Evolutionary conservation across 345 rosid genomes (phyloP).

Genomic region (Arabidopsis suecica): DNA sequence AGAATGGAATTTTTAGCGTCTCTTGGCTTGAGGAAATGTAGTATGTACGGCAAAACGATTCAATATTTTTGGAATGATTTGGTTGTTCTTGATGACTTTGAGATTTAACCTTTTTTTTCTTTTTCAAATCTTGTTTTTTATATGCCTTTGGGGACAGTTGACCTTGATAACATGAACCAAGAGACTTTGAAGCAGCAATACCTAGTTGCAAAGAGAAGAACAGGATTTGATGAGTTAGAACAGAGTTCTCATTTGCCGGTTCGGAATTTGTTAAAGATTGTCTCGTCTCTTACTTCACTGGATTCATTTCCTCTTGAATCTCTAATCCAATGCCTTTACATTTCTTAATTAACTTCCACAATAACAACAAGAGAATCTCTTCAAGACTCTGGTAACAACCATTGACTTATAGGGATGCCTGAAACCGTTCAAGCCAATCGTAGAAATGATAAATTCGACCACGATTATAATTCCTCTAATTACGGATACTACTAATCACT

Average conservation of each 20-base stretch:
- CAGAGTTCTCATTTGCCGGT: too few species aligned
- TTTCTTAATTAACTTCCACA: conserved; percentile 21
- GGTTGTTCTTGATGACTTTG: conserved; percentile 4
- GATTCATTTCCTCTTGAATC: too few species aligned
- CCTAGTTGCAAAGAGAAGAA: conserved; percentile 37
- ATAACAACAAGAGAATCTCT: conserved; percentile 53
- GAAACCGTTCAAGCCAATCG: neutral
- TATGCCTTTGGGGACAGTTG: conserved; percentile 44
- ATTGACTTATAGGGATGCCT: too few species aligned
- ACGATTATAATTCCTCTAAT: neutral
- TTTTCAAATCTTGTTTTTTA: neutral
- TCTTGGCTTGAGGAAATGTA: conserved; percentile 67
- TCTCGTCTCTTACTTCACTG: neutral
- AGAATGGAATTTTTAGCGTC: conserved; percentile 33
- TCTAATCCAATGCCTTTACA: too few species aligned
- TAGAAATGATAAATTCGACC: neutral
- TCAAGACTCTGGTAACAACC: conserved; percentile 44
- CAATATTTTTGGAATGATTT: neutral
- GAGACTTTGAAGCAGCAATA: conserved; percentile 47
- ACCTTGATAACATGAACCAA: conserved; percentile 49
- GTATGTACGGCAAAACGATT: conserved; percentile 47
- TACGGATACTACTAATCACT: neutral
- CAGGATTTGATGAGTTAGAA: too few species aligned
- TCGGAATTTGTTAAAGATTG: neutral
- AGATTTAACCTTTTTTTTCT: neutral